Conservation (phyloP, 495 filamentous ascomycete genomes). For the Aspergillus egyptiacus region DNA sequence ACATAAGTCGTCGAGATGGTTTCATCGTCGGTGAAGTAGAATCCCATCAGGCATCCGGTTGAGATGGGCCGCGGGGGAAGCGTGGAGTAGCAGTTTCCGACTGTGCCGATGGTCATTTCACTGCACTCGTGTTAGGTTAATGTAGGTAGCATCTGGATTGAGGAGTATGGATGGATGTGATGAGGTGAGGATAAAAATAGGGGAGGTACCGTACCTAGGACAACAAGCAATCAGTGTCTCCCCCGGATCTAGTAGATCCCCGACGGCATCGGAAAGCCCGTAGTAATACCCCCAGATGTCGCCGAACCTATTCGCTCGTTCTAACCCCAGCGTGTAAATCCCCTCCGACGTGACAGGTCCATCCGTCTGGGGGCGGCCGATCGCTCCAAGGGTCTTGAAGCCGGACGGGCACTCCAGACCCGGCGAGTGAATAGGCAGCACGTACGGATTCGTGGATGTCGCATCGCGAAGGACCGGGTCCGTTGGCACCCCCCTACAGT, state of each 20-base stretch:
- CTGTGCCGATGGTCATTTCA: background rate
- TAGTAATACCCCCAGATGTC: too few relatives aligned
- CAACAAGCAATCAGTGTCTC: background rate
- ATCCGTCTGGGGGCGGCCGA: too few relatives aligned
- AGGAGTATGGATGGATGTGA: too few relatives aligned
- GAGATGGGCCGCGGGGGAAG: background rate
- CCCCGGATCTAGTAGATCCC: background rate
- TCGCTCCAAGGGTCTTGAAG: too few relatives aligned
- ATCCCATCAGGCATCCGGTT: background rate
- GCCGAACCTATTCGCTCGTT: too few relatives aligned
- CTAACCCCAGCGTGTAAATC: too few relatives aligned
- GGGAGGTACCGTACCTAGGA: background rate
- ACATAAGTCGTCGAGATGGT: background rate
- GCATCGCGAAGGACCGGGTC: background rate
- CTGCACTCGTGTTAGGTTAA: background rate
- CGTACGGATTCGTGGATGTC: too few relatives aligned
- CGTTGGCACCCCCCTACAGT: background rate
- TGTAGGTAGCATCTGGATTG: too few relatives aligned
- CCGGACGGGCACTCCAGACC: too few relatives aligned
- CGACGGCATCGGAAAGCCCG: background rate
- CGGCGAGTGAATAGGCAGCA: background rate
- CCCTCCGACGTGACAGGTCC: too few relatives aligned
- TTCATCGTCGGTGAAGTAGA: background rate
- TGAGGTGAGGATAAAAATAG: background rate
- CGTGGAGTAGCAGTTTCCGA: background rate